phyloP scores from a whole-genome alignment of 352 stramenopile species.

The Globisporangium emineosum region DNA sequence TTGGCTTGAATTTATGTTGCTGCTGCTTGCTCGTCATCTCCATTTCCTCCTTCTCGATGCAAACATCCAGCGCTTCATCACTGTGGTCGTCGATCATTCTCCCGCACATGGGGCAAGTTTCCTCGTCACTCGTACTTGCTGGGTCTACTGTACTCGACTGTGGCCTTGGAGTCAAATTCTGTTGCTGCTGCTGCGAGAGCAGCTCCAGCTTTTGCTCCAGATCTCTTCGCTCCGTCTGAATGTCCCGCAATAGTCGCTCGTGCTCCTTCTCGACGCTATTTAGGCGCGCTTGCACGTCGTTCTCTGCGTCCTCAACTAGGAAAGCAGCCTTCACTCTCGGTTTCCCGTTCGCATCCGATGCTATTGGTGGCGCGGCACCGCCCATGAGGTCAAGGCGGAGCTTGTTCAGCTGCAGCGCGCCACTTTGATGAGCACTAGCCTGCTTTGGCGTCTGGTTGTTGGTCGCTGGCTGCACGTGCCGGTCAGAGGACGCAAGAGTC shows the following conservation, averaged over 20 bases:
- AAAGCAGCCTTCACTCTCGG: slow-evolving; percentile 20
- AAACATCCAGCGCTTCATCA: slow-evolving; percentile 17
- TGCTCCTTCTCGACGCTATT: slow-evolving; percentile 14
- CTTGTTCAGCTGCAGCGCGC: slow-evolving; percentile 27
- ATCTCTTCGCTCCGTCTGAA: slow-evolving; percentile 16
- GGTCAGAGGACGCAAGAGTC: neutral
- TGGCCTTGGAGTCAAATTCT: neutral
- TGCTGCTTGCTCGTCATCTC: slow-evolving; percentile 12
- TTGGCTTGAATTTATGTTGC: neutral
- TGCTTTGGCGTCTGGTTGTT: neutral
- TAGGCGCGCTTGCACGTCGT: slow-evolving; percentile 7
- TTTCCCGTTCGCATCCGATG: slow-evolving; percentile 6
- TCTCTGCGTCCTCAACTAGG: slow-evolving; percentile 8
- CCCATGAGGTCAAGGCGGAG: slow-evolving; percentile 31
- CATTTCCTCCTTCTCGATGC: slow-evolving; percentile 18
- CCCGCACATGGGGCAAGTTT: slow-evolving; percentile 18
- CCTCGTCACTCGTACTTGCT: slow-evolving; percentile 1
- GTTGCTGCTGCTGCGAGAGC: slow-evolving; percentile 8
- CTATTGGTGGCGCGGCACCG: neutral
- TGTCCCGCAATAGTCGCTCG: slow-evolving; percentile 14
- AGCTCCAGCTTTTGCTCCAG: slow-evolving; percentile 17
- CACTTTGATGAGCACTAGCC: neutral
- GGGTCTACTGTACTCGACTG: neutral
- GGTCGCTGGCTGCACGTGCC: neutral
- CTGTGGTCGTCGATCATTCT: slow-evolving; percentile 19